Evolutionary conservation across 179 eudicot genomes (phyloP).

Genomic region (Beta lomatogona): DNA sequence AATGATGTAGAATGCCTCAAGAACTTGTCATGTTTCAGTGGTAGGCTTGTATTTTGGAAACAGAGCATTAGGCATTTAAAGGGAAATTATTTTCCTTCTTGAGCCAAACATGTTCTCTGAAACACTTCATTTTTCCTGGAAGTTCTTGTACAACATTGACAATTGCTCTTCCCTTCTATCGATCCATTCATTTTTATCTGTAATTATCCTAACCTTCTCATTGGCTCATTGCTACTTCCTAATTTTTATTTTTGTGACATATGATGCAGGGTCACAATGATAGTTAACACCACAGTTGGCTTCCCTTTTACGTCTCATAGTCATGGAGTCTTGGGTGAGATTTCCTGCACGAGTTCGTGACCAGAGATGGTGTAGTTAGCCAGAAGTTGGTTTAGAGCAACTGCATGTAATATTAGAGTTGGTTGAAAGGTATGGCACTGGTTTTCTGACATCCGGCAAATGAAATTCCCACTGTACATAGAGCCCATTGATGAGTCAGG

Average conservation of each 20-base stretch:
- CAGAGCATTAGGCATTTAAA: background rate
- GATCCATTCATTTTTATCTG: background rate
- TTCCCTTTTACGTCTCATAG: background rate
- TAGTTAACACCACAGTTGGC: background rate
- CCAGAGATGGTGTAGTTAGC: background rate
- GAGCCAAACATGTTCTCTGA: background rate
- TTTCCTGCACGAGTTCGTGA: background rate
- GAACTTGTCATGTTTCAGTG: background rate
- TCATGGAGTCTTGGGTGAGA: background rate
- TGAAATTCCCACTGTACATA: slow-evolving; percentile 13
- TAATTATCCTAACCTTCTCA: background rate
- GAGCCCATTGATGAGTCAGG: background rate
- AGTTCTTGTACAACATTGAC: background rate
- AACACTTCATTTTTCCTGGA: background rate
- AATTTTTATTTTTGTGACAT: slow-evolving; percentile 7
- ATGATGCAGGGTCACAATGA: slow-evolving; percentile 26
- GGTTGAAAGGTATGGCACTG: background rate
- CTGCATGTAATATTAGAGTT: background rate
- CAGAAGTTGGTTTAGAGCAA: background rate
- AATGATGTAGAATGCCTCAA: background rate
- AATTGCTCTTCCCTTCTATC: background rate
- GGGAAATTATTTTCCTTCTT: background rate
- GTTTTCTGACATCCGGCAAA: background rate
- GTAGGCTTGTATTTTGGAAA: background rate
- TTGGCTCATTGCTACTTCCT: background rate